Percentiles rank a stretch among this genome's conserved stretches.
phyloP scores from a whole-genome alignment of 2,329 filamentous ascomycete genomes.

The Zymoseptoria ardabiliae region DNA sequence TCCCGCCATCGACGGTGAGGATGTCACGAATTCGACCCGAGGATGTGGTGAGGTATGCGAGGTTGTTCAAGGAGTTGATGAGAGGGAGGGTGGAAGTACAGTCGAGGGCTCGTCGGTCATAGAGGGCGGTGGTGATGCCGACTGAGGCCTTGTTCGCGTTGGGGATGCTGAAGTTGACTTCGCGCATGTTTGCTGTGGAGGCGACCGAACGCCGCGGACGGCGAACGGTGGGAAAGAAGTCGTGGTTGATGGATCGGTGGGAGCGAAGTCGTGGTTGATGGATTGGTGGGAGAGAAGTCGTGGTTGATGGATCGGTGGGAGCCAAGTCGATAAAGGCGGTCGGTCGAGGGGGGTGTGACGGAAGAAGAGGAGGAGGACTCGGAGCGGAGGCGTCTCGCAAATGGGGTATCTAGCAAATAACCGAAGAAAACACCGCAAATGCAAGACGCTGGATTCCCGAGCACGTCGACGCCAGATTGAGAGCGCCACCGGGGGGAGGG shows the following conservation, averaged over 20 bases:
- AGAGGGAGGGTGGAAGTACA: slow-evolving; percentile 95
- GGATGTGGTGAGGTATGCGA: slow-evolving; percentile 95
- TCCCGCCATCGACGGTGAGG: slow-evolving; percentile 94
- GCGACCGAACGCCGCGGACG: slow-evolving; percentile 7
- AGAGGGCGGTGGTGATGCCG: slow-evolving; percentile 95
- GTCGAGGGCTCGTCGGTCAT: slow-evolving; percentile 93
- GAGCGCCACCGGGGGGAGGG: not conserved
- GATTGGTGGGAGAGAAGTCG: not conserved
- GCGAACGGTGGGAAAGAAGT: not conserved
- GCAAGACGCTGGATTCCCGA: not conserved
- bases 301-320: not conserved
- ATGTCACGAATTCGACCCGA: slow-evolving; percentile 97
- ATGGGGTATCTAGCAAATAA: not conserved
- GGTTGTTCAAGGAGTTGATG: slow-evolving; percentile 98
- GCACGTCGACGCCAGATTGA: not conserved
- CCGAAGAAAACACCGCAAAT: slow-evolving; percentile 1
- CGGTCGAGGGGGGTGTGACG: not conserved
- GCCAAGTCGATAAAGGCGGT: slow-evolving; percentile 1
- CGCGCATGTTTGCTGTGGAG: slow-evolving; percentile 67
- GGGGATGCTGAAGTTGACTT: slow-evolving; percentile 98
- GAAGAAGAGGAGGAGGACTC: slow-evolving; percentile 1
- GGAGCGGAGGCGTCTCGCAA: not conserved
- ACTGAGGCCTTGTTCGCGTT: slow-evolving; percentile 99
- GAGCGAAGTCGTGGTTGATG: not conserved
- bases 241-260: not conserved